Evolutionary conservation across 225 moss, liverwort and hornwort species (phyloP), one percentile per base, ranked within the genome.

Genomic region (Straminergon stramineum): DNA sequence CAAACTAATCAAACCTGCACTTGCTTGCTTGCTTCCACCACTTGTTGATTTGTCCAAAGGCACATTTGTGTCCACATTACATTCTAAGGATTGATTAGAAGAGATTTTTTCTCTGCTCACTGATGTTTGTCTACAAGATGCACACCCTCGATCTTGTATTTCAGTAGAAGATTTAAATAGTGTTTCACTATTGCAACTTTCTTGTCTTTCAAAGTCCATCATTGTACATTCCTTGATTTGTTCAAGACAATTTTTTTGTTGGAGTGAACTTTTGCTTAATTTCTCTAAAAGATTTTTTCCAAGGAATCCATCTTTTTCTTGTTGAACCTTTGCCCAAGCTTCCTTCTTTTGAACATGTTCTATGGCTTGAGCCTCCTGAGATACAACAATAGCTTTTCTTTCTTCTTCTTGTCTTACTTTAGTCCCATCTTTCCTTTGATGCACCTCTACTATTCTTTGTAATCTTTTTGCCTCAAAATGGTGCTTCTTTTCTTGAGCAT

Each of bases 191-290:
- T 69, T 90, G 2, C 83, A 85, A 80, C 90, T 94, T 78, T 92
- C 88, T 79, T 88, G 84, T 84, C 91, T 92, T 26, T 92, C 92
- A 75, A 92, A 91, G 68, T 94, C 87, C 78, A 88, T 92, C 84
- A 90, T 91, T 48, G 83, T 90, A 88, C 89, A 89, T 64, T 92
- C 91, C 27, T 70, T 95, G 27, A 94, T 91, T 85, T 94, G 87
- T 75, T 94, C 88, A 71, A 92, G 87, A 88, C 92, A 92, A 51
- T 92, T 81, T 75, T 92, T 94, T 20, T 88, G 86, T 52, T 73
- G 82, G 2, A 82, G 82, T 19, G 87, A 89, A 80, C 82, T 91
- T 89, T 92, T 90, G 68, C 85, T 87, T 30, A 93, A 86, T 87
- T 89, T 83, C 51, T 94, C 90, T 79, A 91, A 87, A 52, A 90